These are phyloP conservation scores for Trametes gibbosa DNA, from an alignment of 768 basidiomycete genomes.

Conservation along the genomic window DNA sequence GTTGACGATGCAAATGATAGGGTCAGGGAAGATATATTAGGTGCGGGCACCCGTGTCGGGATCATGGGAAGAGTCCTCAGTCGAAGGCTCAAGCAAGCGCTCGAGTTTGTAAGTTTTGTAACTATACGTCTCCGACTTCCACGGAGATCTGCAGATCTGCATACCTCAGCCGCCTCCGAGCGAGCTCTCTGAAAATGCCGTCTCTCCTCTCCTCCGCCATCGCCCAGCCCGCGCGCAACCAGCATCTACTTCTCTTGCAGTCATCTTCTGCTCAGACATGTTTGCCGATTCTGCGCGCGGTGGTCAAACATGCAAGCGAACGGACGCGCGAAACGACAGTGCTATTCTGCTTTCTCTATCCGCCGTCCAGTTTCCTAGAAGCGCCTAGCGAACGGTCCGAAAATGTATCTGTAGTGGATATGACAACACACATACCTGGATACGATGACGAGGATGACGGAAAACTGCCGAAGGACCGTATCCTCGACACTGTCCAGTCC, in stretches of 20 bases:
- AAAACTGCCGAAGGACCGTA: slow-evolving; percentile 18
- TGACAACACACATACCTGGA: slow-evolving; percentile 55
- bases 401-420: slow-evolving; percentile 47
- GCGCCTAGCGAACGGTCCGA: slow-evolving; percentile 18
- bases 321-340: slow-evolving; percentile 32
- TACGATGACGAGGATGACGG: slow-evolving; percentile 46
- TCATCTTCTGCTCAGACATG: slow-evolving; percentile 29
- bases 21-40: not conserved
- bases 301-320: slow-evolving; percentile 7
- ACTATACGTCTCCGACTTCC: not conserved
- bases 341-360: slow-evolving; percentile 57
- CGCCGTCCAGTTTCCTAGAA: slow-evolving; percentile 46
- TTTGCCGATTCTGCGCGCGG: slow-evolving; percentile 22
- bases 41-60: not conserved
- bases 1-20: no score
- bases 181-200: slow-evolving; percentile 16
- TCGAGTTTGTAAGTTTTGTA: no score
- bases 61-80: not conserved
- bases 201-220: slow-evolving; percentile 23
- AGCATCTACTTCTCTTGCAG: slow-evolving; percentile 26
- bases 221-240: slow-evolving; percentile 17
- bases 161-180: not conserved
- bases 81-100: no score
- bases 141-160: slow-evolving; percentile 1
- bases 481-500: slow-evolving; percentile 43